phyloP scores from a whole-genome alignment of 768 basidiomycete genomes.

The Hirschioporus abietinus region DNA sequence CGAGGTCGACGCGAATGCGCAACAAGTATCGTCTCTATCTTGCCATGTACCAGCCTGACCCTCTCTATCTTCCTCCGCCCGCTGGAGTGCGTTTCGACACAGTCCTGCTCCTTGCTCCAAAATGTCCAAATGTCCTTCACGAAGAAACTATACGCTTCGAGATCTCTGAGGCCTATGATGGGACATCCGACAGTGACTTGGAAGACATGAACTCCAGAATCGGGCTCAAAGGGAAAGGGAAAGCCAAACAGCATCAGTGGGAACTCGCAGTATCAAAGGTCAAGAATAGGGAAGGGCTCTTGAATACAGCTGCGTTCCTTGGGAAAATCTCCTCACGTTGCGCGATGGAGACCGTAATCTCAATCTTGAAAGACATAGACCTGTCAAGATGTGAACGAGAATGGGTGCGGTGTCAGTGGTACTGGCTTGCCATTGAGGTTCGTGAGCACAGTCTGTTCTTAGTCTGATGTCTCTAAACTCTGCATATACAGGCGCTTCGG shows the following conservation, averaged over 20 bases:
- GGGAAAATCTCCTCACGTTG: not conserved
- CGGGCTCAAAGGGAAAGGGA: not conserved
- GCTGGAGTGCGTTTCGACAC: not conserved
- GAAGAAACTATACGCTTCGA: not conserved
- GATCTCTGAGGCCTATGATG: not conserved
- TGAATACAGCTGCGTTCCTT: not conserved
- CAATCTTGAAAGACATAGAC: not conserved
- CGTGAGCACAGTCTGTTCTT: not conserved
- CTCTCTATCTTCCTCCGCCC: not conserved
- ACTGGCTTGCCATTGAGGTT: not conserved
- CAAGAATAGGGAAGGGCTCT: not conserved
- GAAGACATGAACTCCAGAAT: not conserved
- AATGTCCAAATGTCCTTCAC: not conserved
- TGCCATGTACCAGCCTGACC: not conserved
- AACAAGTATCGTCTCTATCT: not conserved
- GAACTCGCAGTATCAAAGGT: not conserved
- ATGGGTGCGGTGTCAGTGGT: not conserved
- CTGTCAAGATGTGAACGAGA: not conserved
- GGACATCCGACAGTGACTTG: not conserved
- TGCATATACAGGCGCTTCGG: not conserved
- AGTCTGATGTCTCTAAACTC: not conserved
- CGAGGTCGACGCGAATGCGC: not conserved
- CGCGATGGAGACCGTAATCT: not conserved
- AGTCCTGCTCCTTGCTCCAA: not conserved
- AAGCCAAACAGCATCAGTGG: not conserved